Evolutionary conservation across 2,329 filamentous ascomycete species (phyloP).

Genomic region (Fusarium aywerte): DNA sequence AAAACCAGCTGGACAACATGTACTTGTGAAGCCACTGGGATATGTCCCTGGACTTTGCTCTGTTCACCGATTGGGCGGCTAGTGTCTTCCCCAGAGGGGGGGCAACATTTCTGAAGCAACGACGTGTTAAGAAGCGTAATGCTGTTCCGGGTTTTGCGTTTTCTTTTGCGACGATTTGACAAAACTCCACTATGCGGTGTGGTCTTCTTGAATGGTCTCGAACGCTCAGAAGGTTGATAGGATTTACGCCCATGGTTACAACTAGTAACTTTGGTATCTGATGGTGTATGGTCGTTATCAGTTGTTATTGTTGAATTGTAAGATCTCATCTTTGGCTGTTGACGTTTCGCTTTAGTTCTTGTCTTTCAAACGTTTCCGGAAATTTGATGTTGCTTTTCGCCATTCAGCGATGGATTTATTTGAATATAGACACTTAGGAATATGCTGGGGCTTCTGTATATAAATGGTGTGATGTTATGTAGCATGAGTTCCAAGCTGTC

Average conservation of each 20-base stretch:
- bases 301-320: background rate
- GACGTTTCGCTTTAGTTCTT: too few species aligned
- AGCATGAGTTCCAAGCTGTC: too few species aligned
- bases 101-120: too few species aligned
- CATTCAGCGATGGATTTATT: too few species aligned
- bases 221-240: background rate
- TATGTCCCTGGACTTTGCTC: too few species aligned
- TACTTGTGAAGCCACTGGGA: rapidly evolving
- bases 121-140: background rate
- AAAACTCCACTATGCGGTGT: background rate
- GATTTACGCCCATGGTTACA: background rate
- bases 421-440: too few species aligned
- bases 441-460: too few species aligned
- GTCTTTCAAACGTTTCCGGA: too few species aligned
- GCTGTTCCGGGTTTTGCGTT: background rate
- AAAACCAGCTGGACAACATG: background rate
- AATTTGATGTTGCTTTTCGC: too few species aligned
- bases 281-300: background rate
- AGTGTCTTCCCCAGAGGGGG: background rate
- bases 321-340: background rate
- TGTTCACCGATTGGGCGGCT: rapidly evolving
- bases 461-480: too few species aligned
- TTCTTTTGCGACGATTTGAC: background rate
- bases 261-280: background rate
- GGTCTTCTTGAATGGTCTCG: background rate